phyloP scores from a whole-genome alignment of 2,329 filamentous ascomycete genomes.

The Celoporthe dispersa region DNA sequence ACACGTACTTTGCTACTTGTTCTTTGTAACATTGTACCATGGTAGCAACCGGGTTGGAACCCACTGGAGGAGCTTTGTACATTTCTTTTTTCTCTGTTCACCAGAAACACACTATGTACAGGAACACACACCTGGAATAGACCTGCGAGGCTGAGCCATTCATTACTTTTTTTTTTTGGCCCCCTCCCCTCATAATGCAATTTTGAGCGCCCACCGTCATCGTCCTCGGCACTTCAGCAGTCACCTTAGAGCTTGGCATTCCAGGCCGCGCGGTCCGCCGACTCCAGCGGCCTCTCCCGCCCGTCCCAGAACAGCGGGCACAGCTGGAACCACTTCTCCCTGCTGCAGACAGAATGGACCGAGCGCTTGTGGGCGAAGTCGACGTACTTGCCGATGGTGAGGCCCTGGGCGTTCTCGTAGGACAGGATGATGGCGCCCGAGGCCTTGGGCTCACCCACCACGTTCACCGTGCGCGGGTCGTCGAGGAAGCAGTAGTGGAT shows the following conservation, averaged over 20 bases:
- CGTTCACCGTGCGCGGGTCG: conserved; percentile 57
- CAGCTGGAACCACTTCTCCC: conserved; percentile 48
- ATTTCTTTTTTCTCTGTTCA: neutral
- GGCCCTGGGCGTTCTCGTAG: conserved; percentile 39
- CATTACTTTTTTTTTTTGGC: neutral
- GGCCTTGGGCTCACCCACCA: conserved; percentile 46
- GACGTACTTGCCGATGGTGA: conserved; percentile 41
- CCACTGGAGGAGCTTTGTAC: too few species aligned
- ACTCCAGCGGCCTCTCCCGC: conserved; percentile 46
- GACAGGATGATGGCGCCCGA: conserved; percentile 32
- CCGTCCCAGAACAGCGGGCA: conserved; percentile 55
- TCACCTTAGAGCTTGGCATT: conserved; percentile 46
- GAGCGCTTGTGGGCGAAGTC: conserved; percentile 45
- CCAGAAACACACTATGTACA: neutral
- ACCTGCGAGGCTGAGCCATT: neutral
- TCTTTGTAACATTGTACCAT: too few species aligned
- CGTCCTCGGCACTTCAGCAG: neutral
- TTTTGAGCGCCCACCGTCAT: too few species aligned
- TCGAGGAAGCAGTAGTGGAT: conserved; percentile 66
- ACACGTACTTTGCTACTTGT: too few species aligned
- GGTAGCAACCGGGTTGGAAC: too few species aligned
- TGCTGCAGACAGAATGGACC: conserved; percentile 41
- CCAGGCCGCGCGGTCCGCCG: conserved; percentile 50
- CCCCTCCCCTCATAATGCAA: neutral
- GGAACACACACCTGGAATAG: neutral